These are phyloP conservation scores for Nepenthes gracilis DNA, from an alignment of 148 eudicot species.

Conservation along the genomic window DNA sequence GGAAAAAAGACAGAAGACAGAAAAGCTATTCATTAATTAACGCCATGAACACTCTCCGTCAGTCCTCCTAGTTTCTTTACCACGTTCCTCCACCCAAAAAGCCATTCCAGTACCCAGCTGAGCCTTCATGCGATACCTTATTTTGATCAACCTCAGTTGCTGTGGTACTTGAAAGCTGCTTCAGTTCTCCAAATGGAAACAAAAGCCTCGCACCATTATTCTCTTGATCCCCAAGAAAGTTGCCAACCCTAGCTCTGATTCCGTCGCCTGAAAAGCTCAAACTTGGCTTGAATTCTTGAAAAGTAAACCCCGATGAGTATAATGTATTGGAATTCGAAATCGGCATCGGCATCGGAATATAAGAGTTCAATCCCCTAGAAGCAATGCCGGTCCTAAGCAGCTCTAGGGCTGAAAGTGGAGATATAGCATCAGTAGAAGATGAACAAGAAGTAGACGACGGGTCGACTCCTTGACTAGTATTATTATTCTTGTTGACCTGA, in stretches of 20 bases:
- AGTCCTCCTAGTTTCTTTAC: constrained; percentile 8
- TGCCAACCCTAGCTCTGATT: constrained; percentile 7
- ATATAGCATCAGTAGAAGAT: constrained; percentile 10
- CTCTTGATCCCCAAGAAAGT: constrained; percentile 11
- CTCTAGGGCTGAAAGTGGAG: constrained; percentile 49
- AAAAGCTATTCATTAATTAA: too few species aligned
- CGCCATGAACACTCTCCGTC: too few species aligned
- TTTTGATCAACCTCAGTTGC: constrained; percentile 26
- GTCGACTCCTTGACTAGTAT: constrained; percentile 3
- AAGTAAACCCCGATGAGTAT: constrained; percentile 34
- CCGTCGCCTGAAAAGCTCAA: constrained; percentile 21
- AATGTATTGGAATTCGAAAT: constrained; percentile 29
- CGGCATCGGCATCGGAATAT: constrained; percentile 20
- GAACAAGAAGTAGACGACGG: constrained; percentile 9
- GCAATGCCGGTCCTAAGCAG: constrained; percentile 40
- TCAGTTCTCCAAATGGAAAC: constrained; percentile 53
- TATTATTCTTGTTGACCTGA: constrained; percentile 17
- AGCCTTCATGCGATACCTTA: constrained; percentile 13
- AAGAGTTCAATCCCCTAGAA: constrained; percentile 37
- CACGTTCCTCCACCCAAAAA: constrained; percentile 46
- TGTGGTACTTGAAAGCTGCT: constrained; percentile 19
- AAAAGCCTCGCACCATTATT: constrained; percentile 16
- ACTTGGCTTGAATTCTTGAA: constrained; percentile 58
- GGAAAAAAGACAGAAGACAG: too few species aligned
- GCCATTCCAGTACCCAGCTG: constrained; percentile 35